Base-by-base conservation (phyloP, 306 rosid species). In the Trifolium pratense region DNA sequence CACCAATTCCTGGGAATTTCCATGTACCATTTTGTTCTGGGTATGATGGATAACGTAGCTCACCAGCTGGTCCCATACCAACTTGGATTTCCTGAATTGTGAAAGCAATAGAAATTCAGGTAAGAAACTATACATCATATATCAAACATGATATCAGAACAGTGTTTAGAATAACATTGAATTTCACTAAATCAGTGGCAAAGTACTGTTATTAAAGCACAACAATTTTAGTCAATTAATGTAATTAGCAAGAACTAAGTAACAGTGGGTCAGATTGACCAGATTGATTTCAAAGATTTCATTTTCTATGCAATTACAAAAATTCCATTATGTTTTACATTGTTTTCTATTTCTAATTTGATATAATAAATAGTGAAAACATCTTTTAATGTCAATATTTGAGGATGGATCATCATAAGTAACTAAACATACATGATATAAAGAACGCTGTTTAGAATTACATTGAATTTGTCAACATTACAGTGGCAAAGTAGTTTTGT, bases 31-130 rank as follows among this genome's bases (percentile, higher is more conserved):
- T 68, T 78, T 85, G 87, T 83, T 95, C 97, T 3, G 99, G 99
- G 80, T 95, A 95, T 4, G 99, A 91, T 42, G 99, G 99, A 46
- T 95, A 95, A 25, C 99, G 96, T 18, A 95, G 85, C 80, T 95
- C 99, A 48, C 99, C 99, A 0, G 97, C 97, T n/a, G 99, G 99
- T 59, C 99, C 99, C 99, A 95, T 95, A 12, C 99, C 99, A 62
- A 88, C 97, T 91, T 95, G 99, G 45, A 95, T 91, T 91, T 95
- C 99, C 99, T 95, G 84, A 55, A 32, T 48, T 65, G 23, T 65
- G 17, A 13, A 56, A 67, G 1, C n/a, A 5, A 45, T 1, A 39
- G 39, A 40, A 66, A 9, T 29, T 81, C 64, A 71, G 32, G 70
- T 26, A 15, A 75, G 20, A 74, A 70, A 13, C 3, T 17, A 32